phyloP scores from a whole-genome alignment of 2,329 filamentous ascomycete genomes.

The Xylariaceae sp. region DNA sequence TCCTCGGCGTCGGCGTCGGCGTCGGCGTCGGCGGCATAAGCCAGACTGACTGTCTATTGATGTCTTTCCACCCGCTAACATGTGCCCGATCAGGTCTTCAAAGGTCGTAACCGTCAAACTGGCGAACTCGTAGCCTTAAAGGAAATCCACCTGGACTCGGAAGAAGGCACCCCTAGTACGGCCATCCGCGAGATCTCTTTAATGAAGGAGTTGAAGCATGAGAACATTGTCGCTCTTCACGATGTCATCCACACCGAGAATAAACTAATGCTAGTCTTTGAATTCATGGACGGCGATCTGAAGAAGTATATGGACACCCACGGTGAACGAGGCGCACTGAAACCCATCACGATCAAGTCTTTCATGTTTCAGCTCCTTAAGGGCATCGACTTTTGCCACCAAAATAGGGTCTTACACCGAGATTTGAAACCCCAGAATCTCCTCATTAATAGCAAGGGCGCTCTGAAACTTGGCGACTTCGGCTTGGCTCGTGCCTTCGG shows the following conservation, averaged over 20 bases:
- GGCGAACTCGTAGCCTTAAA: slow-evolving; percentile 95
- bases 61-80: slow-evolving; percentile 19
- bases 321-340: slow-evolving; percentile 82
- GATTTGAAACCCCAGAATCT: slow-evolving; percentile 96
- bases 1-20: too few relatives aligned
- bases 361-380: slow-evolving; percentile 98
- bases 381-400: slow-evolving; percentile 96
- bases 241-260: slow-evolving; percentile 99
- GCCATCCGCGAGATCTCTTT: slow-evolving; percentile 97
- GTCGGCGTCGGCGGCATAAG: not conserved
- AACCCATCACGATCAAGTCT: slow-evolving; percentile 88
- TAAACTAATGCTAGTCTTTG: slow-evolving; percentile 98
- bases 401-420: slow-evolving; percentile 91
- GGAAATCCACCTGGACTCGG: slow-evolving; percentile 96
- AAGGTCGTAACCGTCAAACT: slow-evolving; percentile 93
- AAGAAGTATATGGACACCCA: slow-evolving; percentile 98
- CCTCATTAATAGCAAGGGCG: slow-evolving; percentile 85
- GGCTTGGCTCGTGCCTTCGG: slow-evolving; percentile 91
- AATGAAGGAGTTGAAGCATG: slow-evolving; percentile 99
- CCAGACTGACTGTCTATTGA: slow-evolving; percentile 9
- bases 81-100: slow-evolving; percentile 68
- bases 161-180: slow-evolving; percentile 95
- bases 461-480: slow-evolving; percentile 91
- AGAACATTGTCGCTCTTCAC: slow-evolving; percentile 94
- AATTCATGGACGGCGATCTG: slow-evolving; percentile 96